A percentile compares a stretch with the other conserved stretches of the same genome.
phyloP scores from a whole-genome alignment of 441 rosid genomes.

The Pelargonium exstipulatum region DNA sequence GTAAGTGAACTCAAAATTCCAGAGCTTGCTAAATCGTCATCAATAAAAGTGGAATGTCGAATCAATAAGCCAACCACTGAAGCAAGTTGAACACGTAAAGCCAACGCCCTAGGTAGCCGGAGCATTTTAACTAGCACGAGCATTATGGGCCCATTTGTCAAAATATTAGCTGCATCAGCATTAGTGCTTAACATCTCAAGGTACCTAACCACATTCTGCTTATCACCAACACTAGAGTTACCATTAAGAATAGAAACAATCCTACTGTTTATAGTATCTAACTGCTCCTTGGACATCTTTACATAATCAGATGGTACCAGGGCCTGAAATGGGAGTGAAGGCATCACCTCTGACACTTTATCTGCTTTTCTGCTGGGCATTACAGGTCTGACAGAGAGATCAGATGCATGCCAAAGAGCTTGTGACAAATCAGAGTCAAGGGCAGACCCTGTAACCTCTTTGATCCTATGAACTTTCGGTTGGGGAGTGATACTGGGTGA shows the following conservation, averaged over 20 bases:
- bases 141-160: conserved; percentile 93
- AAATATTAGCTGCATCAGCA: conserved; percentile 76
- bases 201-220: conserved; percentile 80
- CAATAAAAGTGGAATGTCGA: conserved; percentile 82
- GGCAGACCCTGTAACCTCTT: conserved; percentile 43
- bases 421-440: conserved; percentile 50
- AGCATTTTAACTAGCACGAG: conserved; percentile 86
- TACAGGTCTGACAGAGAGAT: conserved; percentile 91
- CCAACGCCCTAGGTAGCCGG: conserved; percentile 71
- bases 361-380: conserved; percentile 93
- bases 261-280: conserved; percentile 52
- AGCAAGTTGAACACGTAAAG: conserved; percentile 87
- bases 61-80: conserved; percentile 83
- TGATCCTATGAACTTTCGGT: conserved; percentile 48
- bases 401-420: conserved; percentile 88
- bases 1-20: conserved; percentile 85
- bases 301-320: conserved; percentile 63
- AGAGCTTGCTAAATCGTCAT: conserved; percentile 78
- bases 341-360: conserved; percentile 49
- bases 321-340: conserved; percentile 75
- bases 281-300: conserved; percentile 72
- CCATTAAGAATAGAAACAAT: conserved; percentile 56
- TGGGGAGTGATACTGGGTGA: conserved; percentile 62
- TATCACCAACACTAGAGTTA: conserved; percentile 64
- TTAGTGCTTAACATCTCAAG: conserved; percentile 81